Base-by-base conservation (phyloP, 73 alveolate species). In the Paramecium sexaurelia region DNA sequence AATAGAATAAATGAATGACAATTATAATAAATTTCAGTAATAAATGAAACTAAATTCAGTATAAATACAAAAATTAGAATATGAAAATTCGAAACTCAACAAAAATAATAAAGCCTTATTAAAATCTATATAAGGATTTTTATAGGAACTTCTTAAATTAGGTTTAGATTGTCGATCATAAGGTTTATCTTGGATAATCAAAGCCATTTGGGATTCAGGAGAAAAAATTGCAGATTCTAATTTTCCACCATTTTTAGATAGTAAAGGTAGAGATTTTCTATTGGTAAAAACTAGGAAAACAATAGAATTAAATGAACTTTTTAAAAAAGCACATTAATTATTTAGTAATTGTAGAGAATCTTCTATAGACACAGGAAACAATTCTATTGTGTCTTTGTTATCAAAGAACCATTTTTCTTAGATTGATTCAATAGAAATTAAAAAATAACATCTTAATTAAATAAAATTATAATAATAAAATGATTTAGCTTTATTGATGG, bases 231-330 rank as follows among this genome's bases (percentile, higher is more conserved):
- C 71, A 36, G 90, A 78, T 40, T 78, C 35, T 2, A 41, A 78
- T 78, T 78, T 78, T 78, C 90, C 90, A 2, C 75, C 90, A 19
- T 78, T 9, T 78, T 45, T 78, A 15, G 90, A 78, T 78, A 29
- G 40, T 43, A 78, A 43, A 22, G 90, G 75, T 1, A 78, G 75
- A 43, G 90, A 78, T 40, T 78, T 78, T 40, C 29, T 78, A 20
- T 22, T 78, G 11, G 7, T 78, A 19, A 41, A 43, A 22, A 19
- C 90, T 29, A 37, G 10, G 15, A 78, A 78, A 20, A 17, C 55
- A 2, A 45, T 24, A 0, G 90, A 78, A 78, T 24, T 78, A 41
- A 78, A 78, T 41, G 73, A 78, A 20, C 27, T 78, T 1, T 78
- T 41, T 33, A 41, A 39, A 24, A 45, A 78, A 43, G 68, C 75